Evolutionary conservation across 176 grass and related monocot species (phyloP).

Genomic region (Bothriochloa decipiens): DNA sequence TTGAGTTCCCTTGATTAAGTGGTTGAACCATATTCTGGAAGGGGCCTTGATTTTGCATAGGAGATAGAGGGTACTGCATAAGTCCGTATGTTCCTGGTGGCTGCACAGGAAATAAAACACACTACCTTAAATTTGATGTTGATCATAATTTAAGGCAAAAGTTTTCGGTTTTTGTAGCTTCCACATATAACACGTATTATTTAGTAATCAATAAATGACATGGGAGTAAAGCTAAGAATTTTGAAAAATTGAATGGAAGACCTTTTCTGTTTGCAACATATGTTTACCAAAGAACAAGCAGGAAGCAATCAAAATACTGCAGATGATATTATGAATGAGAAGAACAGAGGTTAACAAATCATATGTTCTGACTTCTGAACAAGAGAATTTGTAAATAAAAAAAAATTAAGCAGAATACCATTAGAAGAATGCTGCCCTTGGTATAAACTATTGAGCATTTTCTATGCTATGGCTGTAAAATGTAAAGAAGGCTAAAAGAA

Average conservation of each 20-base stretch:
- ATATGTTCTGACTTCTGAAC: background rate
- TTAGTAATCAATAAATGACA: background rate
- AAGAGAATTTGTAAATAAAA: background rate
- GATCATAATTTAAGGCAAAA: background rate
- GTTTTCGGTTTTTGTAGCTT: background rate
- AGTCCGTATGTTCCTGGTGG: slow-evolving; percentile 86
- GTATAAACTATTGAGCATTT: background rate
- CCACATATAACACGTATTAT: background rate
- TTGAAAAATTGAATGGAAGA: background rate
- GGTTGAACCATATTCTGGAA: slow-evolving; percentile 74
- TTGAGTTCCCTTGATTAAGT: slow-evolving; percentile 68
- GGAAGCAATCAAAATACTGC: background rate
- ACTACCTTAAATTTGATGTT: background rate
- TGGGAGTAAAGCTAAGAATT: background rate
- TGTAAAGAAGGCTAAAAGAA: slow-evolving; percentile 22
- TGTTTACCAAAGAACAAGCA: background rate
- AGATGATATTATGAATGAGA: background rate
- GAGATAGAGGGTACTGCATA: slow-evolving; percentile 82
- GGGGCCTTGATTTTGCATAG: slow-evolving; percentile 92
- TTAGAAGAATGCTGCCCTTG: background rate
- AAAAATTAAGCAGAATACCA: background rate
- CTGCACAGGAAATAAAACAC: slow-evolving; percentile 54
- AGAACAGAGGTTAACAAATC: background rate
- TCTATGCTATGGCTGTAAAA: slow-evolving; percentile 1
- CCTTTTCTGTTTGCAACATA: slow-evolving; percentile 15